Percentiles rank a stretch among this genome's conserved stretches.
Conservation (phyloP, 208 protist genomes). For the Trypanosoma congolense region DNA sequence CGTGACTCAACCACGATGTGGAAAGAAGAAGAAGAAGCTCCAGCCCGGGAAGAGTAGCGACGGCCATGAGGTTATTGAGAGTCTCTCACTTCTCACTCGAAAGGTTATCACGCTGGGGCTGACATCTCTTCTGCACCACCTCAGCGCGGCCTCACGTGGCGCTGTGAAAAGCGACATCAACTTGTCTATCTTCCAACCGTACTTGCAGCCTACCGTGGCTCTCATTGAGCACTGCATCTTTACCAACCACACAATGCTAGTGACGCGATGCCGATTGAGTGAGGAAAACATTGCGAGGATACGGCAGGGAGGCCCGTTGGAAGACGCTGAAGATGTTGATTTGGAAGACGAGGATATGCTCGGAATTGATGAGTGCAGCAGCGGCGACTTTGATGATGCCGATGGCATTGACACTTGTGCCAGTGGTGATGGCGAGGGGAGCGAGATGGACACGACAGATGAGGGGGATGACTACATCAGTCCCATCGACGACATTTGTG, state of each 20-base stretch:
- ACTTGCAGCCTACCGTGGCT: slow-evolving; percentile 33
- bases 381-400: slow-evolving; percentile 16
- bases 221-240: slow-evolving; percentile 82
- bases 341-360: slow-evolving; percentile 26
- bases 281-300: slow-evolving; percentile 58
- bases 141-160: slow-evolving; percentile 15
- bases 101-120: slow-evolving; percentile 74
- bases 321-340: slow-evolving; percentile 49
- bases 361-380: slow-evolving; percentile 23
- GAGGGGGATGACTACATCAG: slow-evolving; percentile 85
- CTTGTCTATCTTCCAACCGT: slow-evolving; percentile 30
- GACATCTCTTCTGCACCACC: slow-evolving; percentile 32
- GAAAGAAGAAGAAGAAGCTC: slow-evolving; percentile 42
- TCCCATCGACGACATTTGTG: slow-evolving; percentile 84
- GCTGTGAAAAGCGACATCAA: slow-evolving; percentile 3
- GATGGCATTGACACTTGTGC: slow-evolving; percentile 33
- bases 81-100: slow-evolving; percentile 71
- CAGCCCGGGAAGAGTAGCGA: slow-evolving; percentile 24
- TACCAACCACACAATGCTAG: slow-evolving; percentile 49
- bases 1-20: slow-evolving; percentile 1
- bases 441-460: slow-evolving; percentile 30
- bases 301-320: slow-evolving; percentile 31
- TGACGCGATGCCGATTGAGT: slow-evolving; percentile 45
- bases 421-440: slow-evolving; percentile 37
- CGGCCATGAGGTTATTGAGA: slow-evolving; percentile 44